Conservation (phyloP, 1,139 yeast species). For the Debaryomyces sp. region DNA sequence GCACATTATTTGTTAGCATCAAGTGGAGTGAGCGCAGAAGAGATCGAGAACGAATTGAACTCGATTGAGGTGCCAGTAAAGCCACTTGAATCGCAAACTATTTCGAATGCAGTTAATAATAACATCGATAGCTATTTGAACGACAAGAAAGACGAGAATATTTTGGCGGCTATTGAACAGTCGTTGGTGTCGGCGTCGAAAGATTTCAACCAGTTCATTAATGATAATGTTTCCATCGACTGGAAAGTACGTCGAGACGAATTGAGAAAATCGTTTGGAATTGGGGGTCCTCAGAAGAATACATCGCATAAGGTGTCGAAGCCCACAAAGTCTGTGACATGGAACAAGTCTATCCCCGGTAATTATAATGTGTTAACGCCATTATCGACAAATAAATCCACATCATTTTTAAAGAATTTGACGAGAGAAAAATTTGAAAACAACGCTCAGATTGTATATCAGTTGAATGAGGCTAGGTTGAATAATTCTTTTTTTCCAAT, state of each 20-base stretch:
- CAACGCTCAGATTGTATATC: conserved; percentile 71
- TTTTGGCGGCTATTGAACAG: conserved; percentile 81
- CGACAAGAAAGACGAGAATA: conserved; percentile 79
- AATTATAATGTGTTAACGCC: conserved; percentile 42
- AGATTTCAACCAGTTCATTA: conserved; percentile 81
- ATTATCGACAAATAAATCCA: conserved; percentile 22
- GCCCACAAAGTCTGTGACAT: conserved; percentile 27
- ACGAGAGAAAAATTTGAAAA: conserved; percentile 66
- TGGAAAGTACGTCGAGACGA: conserved; percentile 82
- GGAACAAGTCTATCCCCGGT: conserved; percentile 43
- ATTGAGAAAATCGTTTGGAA: conserved; percentile 68
- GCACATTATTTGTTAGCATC: conserved; percentile 92
- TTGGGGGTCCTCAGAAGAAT: conserved; percentile 13
- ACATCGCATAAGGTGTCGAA: conserved; percentile 14
- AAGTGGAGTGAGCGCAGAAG: conserved; percentile 87
- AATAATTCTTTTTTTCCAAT: conserved; percentile 51
- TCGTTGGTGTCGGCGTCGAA: conserved; percentile 72
- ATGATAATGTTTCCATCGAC: conserved; percentile 72
- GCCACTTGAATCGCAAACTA: conserved; percentile 10
- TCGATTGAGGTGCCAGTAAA: conserved; percentile 28
- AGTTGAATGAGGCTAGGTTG: conserved; percentile 71
- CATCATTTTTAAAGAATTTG: conserved; percentile 33
- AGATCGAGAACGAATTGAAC: conserved; percentile 70
- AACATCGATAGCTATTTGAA: conserved; percentile 59
- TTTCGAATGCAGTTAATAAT: conserved; percentile 7